Evolutionary conservation across 805 yeast genomes (phyloP).

Genomic region (Kuraishia molischiana): DNA sequence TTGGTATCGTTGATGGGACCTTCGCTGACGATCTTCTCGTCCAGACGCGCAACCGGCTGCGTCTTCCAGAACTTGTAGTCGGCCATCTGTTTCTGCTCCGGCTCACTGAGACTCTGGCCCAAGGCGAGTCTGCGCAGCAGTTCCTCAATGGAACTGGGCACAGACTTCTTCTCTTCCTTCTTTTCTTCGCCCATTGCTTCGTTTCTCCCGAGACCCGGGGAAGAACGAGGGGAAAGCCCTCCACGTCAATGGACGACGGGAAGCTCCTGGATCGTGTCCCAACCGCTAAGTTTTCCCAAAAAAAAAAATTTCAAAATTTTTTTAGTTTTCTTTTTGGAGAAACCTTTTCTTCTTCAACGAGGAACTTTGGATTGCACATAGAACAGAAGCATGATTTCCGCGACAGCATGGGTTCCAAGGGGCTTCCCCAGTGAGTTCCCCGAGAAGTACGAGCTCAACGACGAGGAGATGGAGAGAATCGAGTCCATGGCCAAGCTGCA

Average conservation of each 20-base stretch:
- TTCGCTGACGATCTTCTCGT: conserved; percentile 54
- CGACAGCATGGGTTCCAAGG: conserved; percentile 92
- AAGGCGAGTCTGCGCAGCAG: conserved; percentile 42
- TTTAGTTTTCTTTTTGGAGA: too few species aligned
- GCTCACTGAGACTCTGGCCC: conserved; percentile 45
- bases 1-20: conserved; percentile 73
- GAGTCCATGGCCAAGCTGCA: conserved; percentile 77
- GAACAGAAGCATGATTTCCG: conserved; percentile 64
- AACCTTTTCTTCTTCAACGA: too few species aligned
- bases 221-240: too few species aligned
- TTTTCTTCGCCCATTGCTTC: conserved; percentile 1
- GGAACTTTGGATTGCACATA: too few species aligned
- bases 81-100: conserved; percentile 64
- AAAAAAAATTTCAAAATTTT: too few species aligned
- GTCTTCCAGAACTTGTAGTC: conserved; percentile 97
- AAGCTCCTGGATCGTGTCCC: too few species aligned
- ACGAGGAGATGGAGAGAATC: conserved; percentile 88
- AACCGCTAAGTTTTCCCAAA: too few species aligned
- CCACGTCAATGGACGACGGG: too few species aligned
- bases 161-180: background rate
- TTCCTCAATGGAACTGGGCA: conserved; percentile 41
- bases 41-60: conserved; percentile 83
- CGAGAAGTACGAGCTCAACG: conserved; percentile 77
- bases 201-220: background rate
- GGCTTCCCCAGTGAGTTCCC: conserved; percentile 94